Evolutionary conservation across 768 basidiomycete species (phyloP), one percentile per base, ranked within the genome.

Genomic region (Leccinum subgranulosum): DNA sequence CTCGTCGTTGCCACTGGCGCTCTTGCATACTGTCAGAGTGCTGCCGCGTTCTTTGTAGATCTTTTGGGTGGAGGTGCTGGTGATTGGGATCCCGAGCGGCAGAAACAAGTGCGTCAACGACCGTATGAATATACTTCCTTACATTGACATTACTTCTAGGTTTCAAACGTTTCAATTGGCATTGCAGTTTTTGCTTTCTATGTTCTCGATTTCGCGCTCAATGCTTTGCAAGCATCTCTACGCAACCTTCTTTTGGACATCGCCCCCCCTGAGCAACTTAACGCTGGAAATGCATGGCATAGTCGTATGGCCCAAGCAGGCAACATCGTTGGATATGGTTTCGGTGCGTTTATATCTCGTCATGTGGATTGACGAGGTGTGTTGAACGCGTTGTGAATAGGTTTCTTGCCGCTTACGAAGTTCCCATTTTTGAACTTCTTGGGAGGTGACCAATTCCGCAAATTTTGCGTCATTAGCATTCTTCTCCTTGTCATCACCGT

Each of bases 231-330:
- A 79, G 92, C 92, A 3, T 96, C 94, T 11, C 77, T 98, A 33
- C 80, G 94, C 51, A 97, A 97, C 72, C 84, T 99, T n/a, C 79
- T 98, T 12, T 80, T 99, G 57, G 97, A 99, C 69, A 76, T 96
- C 51, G 84, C 92, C 0, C 95, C 97, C 6, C 83, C 91, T 14
- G 83, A 87, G 60, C 96, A 98, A 71, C 83, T 98, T 12, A 94
- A 88, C 55, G 81, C 86, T n/a, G 94, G 89, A 4, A 99, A 98
- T 75, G 97, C 97, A 33, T 99, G 96, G 94, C 94, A 98, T 60
- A 90, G 95, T 48, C 81, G 93, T 60, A 97, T 98, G 90, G 88
- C 86, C 46, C 94, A 98, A 69, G 86, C 94, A n/a, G 97, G 94
- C 21, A 98, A 97, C 69, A 96, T 98, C 50, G 71, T 98, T 61